Conservation (phyloP, 192 early-diverging fungal genomes). For the Backusella circina region DNA sequence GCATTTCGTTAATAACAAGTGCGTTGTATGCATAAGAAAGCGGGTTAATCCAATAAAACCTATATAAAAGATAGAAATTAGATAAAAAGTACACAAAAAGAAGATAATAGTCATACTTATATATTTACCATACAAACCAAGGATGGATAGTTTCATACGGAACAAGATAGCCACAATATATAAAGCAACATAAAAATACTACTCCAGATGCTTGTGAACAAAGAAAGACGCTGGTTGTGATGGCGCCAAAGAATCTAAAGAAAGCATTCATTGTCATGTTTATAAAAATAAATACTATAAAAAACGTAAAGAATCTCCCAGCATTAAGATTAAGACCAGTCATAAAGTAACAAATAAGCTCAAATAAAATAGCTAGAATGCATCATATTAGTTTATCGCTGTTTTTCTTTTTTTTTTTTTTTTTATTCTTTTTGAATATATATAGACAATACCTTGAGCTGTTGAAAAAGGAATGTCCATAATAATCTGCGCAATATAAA, state of each 20-base stretch:
- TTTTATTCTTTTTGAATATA: background rate
- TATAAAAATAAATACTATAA: constrained; percentile 45
- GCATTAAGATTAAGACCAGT: constrained; percentile 12
- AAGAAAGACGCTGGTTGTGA: constrained; percentile 43
- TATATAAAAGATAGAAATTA: constrained; percentile 20
- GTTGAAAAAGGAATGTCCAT: constrained; percentile 46
- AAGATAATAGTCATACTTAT: no score
- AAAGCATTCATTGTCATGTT: constrained; percentile 53
- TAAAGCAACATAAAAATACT: constrained; percentile 44
- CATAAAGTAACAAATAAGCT: constrained; percentile 56
- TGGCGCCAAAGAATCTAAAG: constrained; percentile 53
- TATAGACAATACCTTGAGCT: constrained; percentile 24
- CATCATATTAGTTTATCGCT: background rate
- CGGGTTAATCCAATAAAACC: constrained; percentile 68
- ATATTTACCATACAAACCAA: constrained; percentile 28
- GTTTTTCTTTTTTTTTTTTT: no score
- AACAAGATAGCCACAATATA: constrained; percentile 51
- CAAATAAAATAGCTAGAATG: constrained; percentile 38
- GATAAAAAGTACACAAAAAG: no score
- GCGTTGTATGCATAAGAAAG: constrained; percentile 65
- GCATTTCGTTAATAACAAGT: constrained; percentile 70
- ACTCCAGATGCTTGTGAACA: constrained; percentile 50
- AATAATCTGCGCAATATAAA: constrained; percentile 49
- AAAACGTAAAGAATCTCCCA: constrained; percentile 56
- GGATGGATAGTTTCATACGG: no score